Percentiles rank a stretch among this genome's conserved stretches.
Evolutionary conservation across 1,139 yeast genomes (phyloP).

Genomic region (Yamadazyma epiphylla): DNA sequence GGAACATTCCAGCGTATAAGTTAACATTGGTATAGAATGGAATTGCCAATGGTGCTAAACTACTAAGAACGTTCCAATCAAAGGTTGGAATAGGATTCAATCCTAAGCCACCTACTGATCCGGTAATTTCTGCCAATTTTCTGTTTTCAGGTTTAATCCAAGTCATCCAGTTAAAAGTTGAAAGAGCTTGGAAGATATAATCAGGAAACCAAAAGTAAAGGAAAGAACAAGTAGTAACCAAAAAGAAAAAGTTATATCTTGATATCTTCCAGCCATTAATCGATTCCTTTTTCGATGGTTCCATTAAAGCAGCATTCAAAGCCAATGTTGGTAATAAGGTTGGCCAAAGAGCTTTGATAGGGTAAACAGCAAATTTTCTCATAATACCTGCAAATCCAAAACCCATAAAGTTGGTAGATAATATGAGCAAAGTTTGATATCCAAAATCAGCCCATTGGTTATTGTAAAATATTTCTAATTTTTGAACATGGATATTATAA

Average conservation of each 20-base stretch:
- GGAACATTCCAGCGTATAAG: constrained; percentile 33
- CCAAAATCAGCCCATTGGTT: constrained; percentile 44
- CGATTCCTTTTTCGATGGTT: constrained; percentile 35
- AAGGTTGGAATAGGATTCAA: constrained; percentile 51
- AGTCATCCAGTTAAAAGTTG: constrained; percentile 58
- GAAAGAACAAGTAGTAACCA: constrained; percentile 34
- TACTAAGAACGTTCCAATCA: constrained; percentile 39
- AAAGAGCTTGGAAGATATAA: constrained; percentile 46
- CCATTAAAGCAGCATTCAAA: constrained; percentile 46
- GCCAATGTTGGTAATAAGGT: constrained; percentile 50
- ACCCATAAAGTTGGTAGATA: constrained; percentile 56
- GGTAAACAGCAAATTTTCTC: constrained; percentile 52
- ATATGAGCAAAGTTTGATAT: constrained; percentile 43
- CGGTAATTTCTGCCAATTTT: constrained; percentile 52
- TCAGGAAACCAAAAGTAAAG: constrained; percentile 57
- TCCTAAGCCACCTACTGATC: constrained; percentile 49
- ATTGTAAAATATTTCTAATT: constrained; percentile 34
- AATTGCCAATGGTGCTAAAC: constrained; percentile 17
- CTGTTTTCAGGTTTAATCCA: constrained; percentile 59
- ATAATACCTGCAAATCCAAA: constrained; percentile 58
- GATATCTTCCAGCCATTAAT: constrained; percentile 52
- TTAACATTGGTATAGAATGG: constrained; percentile 46
- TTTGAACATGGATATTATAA: constrained; percentile 43
- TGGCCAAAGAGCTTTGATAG: constrained; percentile 54
- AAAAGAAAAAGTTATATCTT: constrained; percentile 45